Evolutionary conservation across 495 filamentous ascomycete genomes (phyloP), one percentile per base, ranked within the genome.

Genomic region (Parathielavia appendiculata): DNA sequence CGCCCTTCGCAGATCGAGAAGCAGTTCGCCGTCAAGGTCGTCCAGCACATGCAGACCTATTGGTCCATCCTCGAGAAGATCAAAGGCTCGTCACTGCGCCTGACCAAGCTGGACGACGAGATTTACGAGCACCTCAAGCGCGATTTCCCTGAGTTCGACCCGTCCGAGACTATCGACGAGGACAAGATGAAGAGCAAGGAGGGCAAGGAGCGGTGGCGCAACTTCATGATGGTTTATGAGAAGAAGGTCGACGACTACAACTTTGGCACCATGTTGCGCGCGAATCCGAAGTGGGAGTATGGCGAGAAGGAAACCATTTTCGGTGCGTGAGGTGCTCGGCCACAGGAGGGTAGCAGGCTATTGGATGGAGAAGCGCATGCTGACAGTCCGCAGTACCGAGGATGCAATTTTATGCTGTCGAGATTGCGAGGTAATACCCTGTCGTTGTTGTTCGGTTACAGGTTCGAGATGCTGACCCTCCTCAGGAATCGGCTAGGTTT

Each of bases 371-470:
- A 14, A n/a, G 23, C 46, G 36, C 23, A 11, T 10, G 60, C 60
- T 72, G 69, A 63, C 53, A 14, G 3, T 40, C 10, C 17, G 8
- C 51, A 87, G 85, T 83, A 23, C 86, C 87, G 63, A 83, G 93
- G 54, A 98, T 98, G 93, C 93, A 99, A 70, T 99, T 99, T 68
- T 99, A 99, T 67, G 93, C 93, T 35, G 74, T 97, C 67, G 93
- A 99, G 74, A 96, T 99, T 67, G 87, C 88, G 12, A 84, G 89
- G 88, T 90, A 67, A 63, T 44, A 52, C 14, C 26, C 9, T 4
- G 5, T 13, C 13, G 16, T 0, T 13, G 0, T 0, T 13, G 7
- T 2, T 13, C 17, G 74, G 70, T 72, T 19, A 3, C 30, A 17
- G 45, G 19, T 20, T 44, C 11, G 10, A 11, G 90, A 88, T 66